Evolutionary conservation across 2,329 filamentous ascomycete genomes (phyloP).

Genomic region (Pseudocercospora eumusae): DNA sequence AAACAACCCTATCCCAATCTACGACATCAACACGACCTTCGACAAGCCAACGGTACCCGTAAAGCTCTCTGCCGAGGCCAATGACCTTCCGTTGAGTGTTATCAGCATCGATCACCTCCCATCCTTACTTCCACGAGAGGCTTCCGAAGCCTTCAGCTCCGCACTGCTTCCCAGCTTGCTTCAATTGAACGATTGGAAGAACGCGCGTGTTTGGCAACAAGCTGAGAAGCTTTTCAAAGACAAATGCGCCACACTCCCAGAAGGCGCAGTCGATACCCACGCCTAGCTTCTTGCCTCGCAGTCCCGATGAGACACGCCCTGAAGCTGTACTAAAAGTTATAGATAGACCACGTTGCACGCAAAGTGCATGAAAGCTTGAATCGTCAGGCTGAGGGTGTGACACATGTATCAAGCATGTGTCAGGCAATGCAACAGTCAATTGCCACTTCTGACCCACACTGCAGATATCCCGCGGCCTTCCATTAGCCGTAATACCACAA

Average conservation of each 20-base stretch:
- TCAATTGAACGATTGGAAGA: constrained; percentile 72
- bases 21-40: constrained; percentile 82
- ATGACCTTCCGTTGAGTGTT: constrained; percentile 63
- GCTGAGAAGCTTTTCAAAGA: constrained; percentile 83
- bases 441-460: constrained; percentile 9
- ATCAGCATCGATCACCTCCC: constrained; percentile 89
- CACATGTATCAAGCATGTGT: neutral
- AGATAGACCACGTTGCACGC: constrained; percentile 13
- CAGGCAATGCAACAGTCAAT: constrained; percentile 7
- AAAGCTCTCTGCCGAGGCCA: constrained; percentile 56
- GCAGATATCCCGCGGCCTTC: constrained; percentile 11
- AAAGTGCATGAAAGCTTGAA: neutral
- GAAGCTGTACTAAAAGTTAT: constrained; percentile 5
- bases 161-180: constrained; percentile 77
- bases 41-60: constrained; percentile 82
- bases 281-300: constrained; percentile 13
- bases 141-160: constrained; percentile 79
- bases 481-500: constrained; percentile 12
- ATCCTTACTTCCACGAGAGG: constrained; percentile 79
- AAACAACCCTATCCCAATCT: constrained; percentile 76
- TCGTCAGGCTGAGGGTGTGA: neutral
- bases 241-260: constrained; percentile 72
- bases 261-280: constrained; percentile 26
- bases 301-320: neutral
- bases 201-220: constrained; percentile 75